phyloP scores from a whole-genome alignment of 2,329 filamentous ascomycete species.

The Shiraia bambusicola region DNA sequence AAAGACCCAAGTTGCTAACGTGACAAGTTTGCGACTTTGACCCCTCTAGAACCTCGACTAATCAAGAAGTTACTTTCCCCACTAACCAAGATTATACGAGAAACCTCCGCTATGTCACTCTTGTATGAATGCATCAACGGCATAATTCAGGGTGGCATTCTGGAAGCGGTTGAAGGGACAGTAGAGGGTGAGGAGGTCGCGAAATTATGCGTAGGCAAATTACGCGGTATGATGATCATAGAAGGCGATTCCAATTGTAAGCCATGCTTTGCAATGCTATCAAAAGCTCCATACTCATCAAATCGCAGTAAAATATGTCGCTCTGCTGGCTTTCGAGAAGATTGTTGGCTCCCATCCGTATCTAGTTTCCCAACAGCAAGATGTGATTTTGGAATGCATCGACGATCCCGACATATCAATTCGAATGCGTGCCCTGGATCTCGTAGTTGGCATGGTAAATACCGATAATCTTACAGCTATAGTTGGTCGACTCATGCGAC shows the following conservation, averaged over 20 bases:
- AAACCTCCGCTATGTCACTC: conserved; percentile 95
- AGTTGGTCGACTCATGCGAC: conserved; percentile 82
- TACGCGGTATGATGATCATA: conserved; percentile 90
- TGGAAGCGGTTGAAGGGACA: conserved; percentile 77
- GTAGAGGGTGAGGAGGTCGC: conserved; percentile 89
- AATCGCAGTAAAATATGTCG: conserved; percentile 86
- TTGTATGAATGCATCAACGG: conserved; percentile 98
- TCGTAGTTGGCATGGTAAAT: conserved; percentile 92
- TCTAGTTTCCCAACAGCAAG: conserved; percentile 87
- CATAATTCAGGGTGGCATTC: conserved; percentile 93
- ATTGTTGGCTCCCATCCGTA: conserved; percentile 87
- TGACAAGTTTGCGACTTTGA: conserved; percentile 83
- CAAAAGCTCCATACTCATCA: conserved; percentile 13
- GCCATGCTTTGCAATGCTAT: conserved; percentile 39
- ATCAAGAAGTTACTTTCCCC: conserved; percentile 90
- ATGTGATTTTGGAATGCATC: conserved; percentile 94
- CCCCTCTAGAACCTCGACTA: conserved; percentile 85
- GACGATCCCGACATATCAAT: conserved; percentile 97
- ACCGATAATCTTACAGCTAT: conserved; percentile 80
- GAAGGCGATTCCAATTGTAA: conserved; percentile 90
- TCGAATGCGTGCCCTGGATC: conserved; percentile 83
- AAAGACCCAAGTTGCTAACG: conserved; percentile 10
- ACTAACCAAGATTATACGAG: conserved; percentile 87
- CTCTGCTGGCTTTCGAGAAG: conserved; percentile 90
- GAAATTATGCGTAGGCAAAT: conserved; percentile 84